Evolutionary conservation across 805 yeast species (phyloP).

Genomic region (Yarrowia yakushimensis): DNA sequence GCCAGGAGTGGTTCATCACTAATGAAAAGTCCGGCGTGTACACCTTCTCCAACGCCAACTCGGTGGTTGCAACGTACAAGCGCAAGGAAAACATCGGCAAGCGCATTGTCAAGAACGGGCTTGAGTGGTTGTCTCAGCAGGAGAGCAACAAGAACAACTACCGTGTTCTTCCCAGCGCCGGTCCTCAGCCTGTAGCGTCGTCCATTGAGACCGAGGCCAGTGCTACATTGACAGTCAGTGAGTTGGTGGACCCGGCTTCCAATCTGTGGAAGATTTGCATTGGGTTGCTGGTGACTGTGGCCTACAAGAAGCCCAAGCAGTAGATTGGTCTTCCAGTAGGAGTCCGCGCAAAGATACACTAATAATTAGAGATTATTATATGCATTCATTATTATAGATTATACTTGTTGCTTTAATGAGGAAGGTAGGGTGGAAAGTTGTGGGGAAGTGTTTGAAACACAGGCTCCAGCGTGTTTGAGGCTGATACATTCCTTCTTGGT

Average conservation of each 20-base stretch:
- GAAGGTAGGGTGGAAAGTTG: too few species aligned
- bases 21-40: constrained; percentile 9
- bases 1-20: constrained; percentile 20
- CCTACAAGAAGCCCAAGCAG: constrained; percentile 20
- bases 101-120: constrained; percentile 17
- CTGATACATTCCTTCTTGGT: too few species aligned
- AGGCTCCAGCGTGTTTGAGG: too few species aligned
- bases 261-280: constrained; percentile 7
- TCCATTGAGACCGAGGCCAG: constrained; percentile 19
- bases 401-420: too few species aligned
- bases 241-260: neutral
- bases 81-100: constrained; percentile 19
- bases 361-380: neutral
- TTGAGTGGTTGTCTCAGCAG: constrained; percentile 23
- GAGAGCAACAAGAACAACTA: constrained; percentile 4
- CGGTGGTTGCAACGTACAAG: constrained; percentile 12
- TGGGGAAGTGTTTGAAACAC: too few species aligned
- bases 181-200: constrained; percentile 20
- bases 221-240: constrained; percentile 6
- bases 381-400: constrained; percentile 9
- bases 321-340: neutral
- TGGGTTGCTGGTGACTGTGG: neutral
- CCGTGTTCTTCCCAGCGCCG: neutral
- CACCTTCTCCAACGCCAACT: constrained; percentile 13
- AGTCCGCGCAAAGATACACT: neutral